Evolutionary conservation across 306 rosid genomes (phyloP), one percentile per base, ranked within the genome.

Genomic region (Cicer cuneatum): DNA sequence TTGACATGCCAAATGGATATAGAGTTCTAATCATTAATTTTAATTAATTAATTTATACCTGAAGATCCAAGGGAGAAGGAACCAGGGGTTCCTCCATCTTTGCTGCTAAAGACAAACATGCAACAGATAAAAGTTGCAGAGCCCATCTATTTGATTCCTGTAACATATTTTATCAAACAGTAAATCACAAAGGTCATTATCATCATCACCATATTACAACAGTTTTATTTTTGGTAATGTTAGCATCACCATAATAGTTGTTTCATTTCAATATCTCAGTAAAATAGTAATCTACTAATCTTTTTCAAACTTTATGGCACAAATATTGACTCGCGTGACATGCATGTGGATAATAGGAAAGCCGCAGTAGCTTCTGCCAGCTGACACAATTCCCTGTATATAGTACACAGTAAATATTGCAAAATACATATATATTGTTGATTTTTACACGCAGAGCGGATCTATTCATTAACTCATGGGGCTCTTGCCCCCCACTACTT

Each of bases 71-170:
- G 54, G 90, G 88, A 47, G 97, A 76, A 8, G 99, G 99, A 89
- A 92, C 97, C 3, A 92, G 85, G 68, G 87, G 96, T 86, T 95
- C 99, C 92, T 95, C 99, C 99, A 95, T 95, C 78, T 95, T 95
- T 18, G 99, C 99, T 33, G 99, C 99, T 71, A 95, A 80, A 13
- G 99, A 95, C 83, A 95, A 83, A 78, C 99, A 95, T 74, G 99
- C 90, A 80, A 90, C 96, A 49, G 96, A 85, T 69, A 95, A 66
- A 67, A 92, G 96, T 83, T 95, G 99, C 90, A 87, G 64, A 24
- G 93, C 91, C 99, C 99, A 95, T 57, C 96, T 97, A 66, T 85
- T 78, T 75, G 87, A 66, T 81, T 82, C 84, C 99, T 92, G 96
- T 54, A 81, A 52, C 53, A 79, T 13, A 63, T 37, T 29, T 29